phyloP scores from a whole-genome alignment of 108 stramenopile species.

The Skeletonema tropicum region DNA sequence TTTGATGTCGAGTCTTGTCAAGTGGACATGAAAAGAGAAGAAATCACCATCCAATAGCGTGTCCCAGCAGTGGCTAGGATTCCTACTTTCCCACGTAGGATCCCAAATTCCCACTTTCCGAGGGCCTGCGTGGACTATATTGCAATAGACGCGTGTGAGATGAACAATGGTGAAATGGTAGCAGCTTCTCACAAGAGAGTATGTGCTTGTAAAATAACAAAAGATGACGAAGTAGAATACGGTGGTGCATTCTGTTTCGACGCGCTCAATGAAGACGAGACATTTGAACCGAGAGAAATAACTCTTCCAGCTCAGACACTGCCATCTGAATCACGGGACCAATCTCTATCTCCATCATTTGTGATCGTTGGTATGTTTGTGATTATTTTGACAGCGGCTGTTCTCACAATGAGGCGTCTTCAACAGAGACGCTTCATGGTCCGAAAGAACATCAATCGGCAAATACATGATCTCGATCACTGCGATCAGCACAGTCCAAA shows the following conservation, averaged over 20 bases:
- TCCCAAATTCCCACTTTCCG: too few relatives aligned
- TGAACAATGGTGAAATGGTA: not conserved
- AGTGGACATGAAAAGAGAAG: too few relatives aligned
- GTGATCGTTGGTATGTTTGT: not conserved
- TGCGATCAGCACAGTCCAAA: not conserved
- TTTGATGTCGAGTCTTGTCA: too few relatives aligned
- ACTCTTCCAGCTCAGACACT: not conserved
- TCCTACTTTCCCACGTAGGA: too few relatives aligned
- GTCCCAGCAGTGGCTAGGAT: too few relatives aligned
- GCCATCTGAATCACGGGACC: not conserved
- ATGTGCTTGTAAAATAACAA: not conserved
- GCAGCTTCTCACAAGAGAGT: not conserved
- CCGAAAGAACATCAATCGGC: not conserved
- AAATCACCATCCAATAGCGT: too few relatives aligned
- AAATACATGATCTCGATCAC: not conserved
- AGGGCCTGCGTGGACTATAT: constrained; percentile 7
- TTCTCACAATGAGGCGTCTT: not conserved
- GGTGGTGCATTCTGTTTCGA: constrained; percentile 7
- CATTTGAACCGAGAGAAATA: not conserved
- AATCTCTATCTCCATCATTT: not conserved
- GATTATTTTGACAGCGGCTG: not conserved
- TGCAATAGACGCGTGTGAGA: not conserved
- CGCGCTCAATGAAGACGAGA: constrained; percentile 6
- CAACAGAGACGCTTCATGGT: not conserved
- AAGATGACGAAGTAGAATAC: not conserved